These are phyloP conservation scores for Penicillium sp. DNA, from an alignment of 2,329 filamentous ascomycete genomes.

Conservation along the genomic window DNA sequence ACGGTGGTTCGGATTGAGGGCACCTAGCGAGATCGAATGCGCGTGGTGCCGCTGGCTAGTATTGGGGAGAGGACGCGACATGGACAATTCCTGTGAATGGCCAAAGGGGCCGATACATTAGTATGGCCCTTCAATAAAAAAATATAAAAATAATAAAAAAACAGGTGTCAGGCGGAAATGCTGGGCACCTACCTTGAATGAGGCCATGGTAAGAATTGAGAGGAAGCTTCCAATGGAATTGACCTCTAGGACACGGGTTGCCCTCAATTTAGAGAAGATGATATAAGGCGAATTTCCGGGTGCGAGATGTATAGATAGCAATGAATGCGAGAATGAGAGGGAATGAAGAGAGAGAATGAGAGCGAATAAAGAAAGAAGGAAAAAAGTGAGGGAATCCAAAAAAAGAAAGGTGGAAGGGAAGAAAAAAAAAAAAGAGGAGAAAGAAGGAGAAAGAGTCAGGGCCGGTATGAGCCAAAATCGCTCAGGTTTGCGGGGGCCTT, in stretches of 20 bases:
- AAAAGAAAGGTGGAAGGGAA: conserved; percentile 22
- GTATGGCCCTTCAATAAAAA: conserved; percentile 6
- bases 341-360: conserved; percentile 10
- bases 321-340: conserved; percentile 5
- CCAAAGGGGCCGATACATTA: conserved; percentile 25
- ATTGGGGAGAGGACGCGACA: conserved; percentile 65
- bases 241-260: conserved; percentile 19
- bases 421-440: conserved; percentile 15
- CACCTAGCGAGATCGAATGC: conserved; percentile 73
- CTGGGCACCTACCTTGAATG: conserved; percentile 36
- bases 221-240: conserved; percentile 30
- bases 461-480: conserved; percentile 24
- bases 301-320: background rate
- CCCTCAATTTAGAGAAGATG: conserved; percentile 21
- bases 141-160: no score
- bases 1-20: conserved; percentile 77
- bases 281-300: conserved; percentile 13
- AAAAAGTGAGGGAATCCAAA: conserved; percentile 19
- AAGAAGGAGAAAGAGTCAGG: conserved; percentile 22
- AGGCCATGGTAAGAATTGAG: conserved; percentile 34
- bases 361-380: conserved; percentile 11
- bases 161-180: background rate
- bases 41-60: conserved; percentile 73
- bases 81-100: conserved; percentile 42
- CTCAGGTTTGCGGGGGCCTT: conserved; percentile 28